Base-by-base conservation (phyloP, 768 basidiomycete genomes). In the Holtermanniella nyarrowii region DNA sequence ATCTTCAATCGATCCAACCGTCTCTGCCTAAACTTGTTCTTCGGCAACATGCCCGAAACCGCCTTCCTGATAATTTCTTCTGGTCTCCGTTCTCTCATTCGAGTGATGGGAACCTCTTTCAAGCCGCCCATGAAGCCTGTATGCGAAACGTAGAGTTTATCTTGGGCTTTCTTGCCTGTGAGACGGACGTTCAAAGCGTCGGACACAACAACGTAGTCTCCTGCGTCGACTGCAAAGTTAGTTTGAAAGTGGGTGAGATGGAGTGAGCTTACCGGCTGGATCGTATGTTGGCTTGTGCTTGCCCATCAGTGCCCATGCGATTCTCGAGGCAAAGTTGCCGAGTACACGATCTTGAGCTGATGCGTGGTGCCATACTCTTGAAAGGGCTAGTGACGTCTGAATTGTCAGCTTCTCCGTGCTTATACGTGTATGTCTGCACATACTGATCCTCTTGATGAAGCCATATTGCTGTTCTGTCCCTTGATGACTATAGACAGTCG, bases 221-320 rank as follows among this genome's bases (percentile, higher is more conserved):
- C 95, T 50, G 88, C 90, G 73, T 99, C 95, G 58, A 86, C 93
- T 95, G 56, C 13, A 40, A 14, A 48, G 47, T 5, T 25, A 20
- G 26, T 54, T 44, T 46, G 31, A 40, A 22, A 25, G 5, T 12
- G 49, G 12, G 41, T 11, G 18, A 45, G 42, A 44, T 41, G 45
- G 26, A 20, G 4, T 18, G 49, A 53, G 12, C 84, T 53, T 56
- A 89, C 93, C 80, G 58, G 84, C 79, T 10, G 88, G 88, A 73
- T 97, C 89, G 63, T 87, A 97, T 39, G 91, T 88, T 4, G 93
- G 91, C 68, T 97, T 99, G 72, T 97, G 90, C 74, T 97, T 99
- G 66, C 93, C 95, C 93, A 96, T 96, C 43, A 99, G 78, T 26
- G 90, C 89, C 52, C 88, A 79, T 2, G 95, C 93, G 61, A 99